Conservation (phyloP, 1,139 yeast genomes). For the Yamadazyma atlantica region DNA sequence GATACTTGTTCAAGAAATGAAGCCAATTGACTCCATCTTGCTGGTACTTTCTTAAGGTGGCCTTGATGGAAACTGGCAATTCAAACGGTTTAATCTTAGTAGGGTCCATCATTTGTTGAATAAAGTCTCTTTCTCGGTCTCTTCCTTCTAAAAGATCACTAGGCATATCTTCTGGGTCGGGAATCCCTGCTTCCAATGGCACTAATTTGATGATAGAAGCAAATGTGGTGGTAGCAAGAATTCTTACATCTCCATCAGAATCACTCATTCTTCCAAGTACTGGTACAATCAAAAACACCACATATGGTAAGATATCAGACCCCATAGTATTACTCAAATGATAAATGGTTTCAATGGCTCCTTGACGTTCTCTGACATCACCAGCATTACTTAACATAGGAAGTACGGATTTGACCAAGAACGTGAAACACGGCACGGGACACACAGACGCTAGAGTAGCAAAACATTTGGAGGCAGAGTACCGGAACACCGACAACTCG, state of each 20-base stretch:
- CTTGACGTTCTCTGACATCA: slow-evolving; percentile 79
- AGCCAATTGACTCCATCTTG: slow-evolving; percentile 99
- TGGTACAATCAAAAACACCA: slow-evolving; percentile 93
- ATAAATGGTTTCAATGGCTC: slow-evolving; percentile 88
- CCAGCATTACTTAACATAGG: slow-evolving; percentile 84
- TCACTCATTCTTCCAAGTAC: slow-evolving; percentile 98
- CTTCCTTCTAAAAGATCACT: slow-evolving; percentile 80
- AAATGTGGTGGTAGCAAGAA: slow-evolving; percentile 91
- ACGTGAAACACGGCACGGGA: slow-evolving; percentile 75
- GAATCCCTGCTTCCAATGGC: slow-evolving; percentile 96
- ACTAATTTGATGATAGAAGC: slow-evolving; percentile 94
- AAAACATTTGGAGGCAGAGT: slow-evolving; percentile 87
- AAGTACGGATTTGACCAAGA: slow-evolving; percentile 71
- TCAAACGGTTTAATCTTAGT: slow-evolving; percentile 84
- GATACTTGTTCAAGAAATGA: slow-evolving; percentile 91
- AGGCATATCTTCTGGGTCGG: slow-evolving; percentile 94
- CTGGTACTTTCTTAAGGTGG: slow-evolving; percentile 91
- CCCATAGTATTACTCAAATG: slow-evolving; percentile 89
- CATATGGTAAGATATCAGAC: slow-evolving; percentile 84
- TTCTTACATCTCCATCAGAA: slow-evolving; percentile 83
- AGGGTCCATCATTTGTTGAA: slow-evolving; percentile 99
- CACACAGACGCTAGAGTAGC: slow-evolving; percentile 77
- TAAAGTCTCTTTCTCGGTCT: slow-evolving; percentile 91
- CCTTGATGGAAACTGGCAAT: slow-evolving; percentile 88
- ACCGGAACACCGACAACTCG: slow-evolving; percentile 75